Evolutionary conservation across 306 rosid species (phyloP).

Genomic region (Cucurbita maxima): DNA sequence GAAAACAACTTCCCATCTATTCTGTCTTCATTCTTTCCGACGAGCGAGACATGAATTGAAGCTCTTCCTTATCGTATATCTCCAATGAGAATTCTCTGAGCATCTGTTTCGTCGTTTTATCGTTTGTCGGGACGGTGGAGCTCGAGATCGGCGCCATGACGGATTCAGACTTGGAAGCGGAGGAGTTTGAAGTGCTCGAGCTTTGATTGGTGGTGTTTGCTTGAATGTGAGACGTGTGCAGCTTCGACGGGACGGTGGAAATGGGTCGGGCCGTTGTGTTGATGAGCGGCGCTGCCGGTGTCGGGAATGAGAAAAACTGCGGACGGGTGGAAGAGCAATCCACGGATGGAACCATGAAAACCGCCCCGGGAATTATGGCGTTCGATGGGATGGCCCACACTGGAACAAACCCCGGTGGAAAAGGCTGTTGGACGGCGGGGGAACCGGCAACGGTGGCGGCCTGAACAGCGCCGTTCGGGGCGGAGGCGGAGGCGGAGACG

Average conservation of each 20-base stretch:
- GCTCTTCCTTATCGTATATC: slow-evolving; percentile 54
- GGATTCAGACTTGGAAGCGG: slow-evolving; percentile 14
- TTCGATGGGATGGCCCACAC: slow-evolving; percentile 58
- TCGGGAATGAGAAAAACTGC: slow-evolving; percentile 38
- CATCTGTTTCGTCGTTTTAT: slow-evolving; percentile 19
- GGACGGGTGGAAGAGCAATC: slow-evolving; percentile 28
- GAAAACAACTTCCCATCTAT: no score
- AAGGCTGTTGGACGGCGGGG: slow-evolving; percentile 19
- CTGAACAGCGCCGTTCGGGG: slow-evolving; percentile 31
- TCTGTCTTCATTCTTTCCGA: background rate
- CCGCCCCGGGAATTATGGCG: slow-evolving; percentile 37
- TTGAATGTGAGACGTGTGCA: slow-evolving; percentile 16
- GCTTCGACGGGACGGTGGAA: slow-evolving; percentile 41
- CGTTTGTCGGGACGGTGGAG: background rate
- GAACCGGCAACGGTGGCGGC: background rate
- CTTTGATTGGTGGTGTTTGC: background rate
- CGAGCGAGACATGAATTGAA: slow-evolving; percentile 47
- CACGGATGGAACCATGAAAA: slow-evolving; percentile 35
- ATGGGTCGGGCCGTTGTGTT: slow-evolving; percentile 32
- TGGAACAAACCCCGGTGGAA: slow-evolving; percentile 38
- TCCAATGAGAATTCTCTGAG: slow-evolving; percentile 54
- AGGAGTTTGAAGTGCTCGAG: slow-evolving; percentile 7
- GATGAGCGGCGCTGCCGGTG: slow-evolving; percentile 10
- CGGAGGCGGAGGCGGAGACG: slow-evolving; percentile 27
- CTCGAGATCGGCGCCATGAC: slow-evolving; percentile 21